Evolutionary conservation across 2,329 filamentous ascomycete species (phyloP).

Genomic region (Alternaria longipes): DNA sequence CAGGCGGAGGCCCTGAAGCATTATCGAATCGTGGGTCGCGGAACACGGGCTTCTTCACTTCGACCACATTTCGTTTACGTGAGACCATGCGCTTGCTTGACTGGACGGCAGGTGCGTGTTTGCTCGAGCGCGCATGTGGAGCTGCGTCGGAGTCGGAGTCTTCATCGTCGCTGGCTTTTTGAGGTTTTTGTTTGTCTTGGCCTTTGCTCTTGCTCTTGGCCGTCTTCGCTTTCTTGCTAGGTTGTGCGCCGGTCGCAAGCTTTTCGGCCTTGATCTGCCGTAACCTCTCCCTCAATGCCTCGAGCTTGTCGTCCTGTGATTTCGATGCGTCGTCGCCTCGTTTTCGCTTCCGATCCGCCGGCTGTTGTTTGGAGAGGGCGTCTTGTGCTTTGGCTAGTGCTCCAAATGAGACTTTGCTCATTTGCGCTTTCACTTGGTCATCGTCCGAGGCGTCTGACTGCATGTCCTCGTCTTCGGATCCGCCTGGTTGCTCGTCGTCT

Average conservation of each 20-base stretch:
- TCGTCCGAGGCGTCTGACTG: constrained; percentile 50
- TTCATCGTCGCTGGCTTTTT: constrained; percentile 45
- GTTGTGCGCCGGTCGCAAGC: constrained; percentile 32
- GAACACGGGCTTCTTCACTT: constrained; percentile 63
- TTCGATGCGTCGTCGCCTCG: constrained; percentile 50
- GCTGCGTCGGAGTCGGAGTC: constrained; percentile 45
- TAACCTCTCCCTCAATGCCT: constrained; percentile 56
- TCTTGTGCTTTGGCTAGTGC: constrained; percentile 88
- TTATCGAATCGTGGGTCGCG: constrained; percentile 92
- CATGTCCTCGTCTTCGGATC: constrained; percentile 39
- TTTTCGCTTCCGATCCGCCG: constrained; percentile 53
- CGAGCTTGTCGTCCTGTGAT: constrained; percentile 58
- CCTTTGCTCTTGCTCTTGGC: constrained; percentile 23
- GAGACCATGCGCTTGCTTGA: constrained; percentile 85
- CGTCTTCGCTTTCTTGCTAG: constrained; percentile 32
- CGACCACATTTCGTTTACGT: constrained; percentile 78
- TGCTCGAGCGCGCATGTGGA: constrained; percentile 68
- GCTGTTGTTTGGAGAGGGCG: constrained; percentile 60
- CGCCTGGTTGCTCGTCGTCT: constrained; percentile 39
- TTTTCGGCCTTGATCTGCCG: constrained; percentile 56
- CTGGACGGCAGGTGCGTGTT: constrained; percentile 87
- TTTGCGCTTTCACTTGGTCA: constrained; percentile 54
- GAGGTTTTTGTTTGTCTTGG: constrained; percentile 41
- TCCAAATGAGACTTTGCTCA: constrained; percentile 80
- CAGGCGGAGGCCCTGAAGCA: constrained; percentile 61